Percentiles rank a stretch among this genome's conserved stretches.
Evolutionary conservation across 495 filamentous ascomycete genomes (phyloP).

Genomic region (Umbilicaria muhlenbergii): DNA sequence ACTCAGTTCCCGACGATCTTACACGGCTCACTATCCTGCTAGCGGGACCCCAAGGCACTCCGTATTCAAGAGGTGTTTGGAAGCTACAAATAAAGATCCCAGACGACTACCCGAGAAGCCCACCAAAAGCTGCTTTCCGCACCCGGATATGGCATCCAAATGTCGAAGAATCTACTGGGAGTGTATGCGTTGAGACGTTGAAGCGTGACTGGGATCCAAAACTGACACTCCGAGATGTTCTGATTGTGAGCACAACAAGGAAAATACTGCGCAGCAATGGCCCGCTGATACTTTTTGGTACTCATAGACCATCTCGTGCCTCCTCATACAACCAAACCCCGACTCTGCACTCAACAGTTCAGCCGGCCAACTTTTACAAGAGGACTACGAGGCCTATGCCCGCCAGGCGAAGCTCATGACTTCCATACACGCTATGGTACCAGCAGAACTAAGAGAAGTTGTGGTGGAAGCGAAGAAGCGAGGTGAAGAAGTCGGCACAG

Average conservation of each 20-base stretch:
- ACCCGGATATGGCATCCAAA: constrained; percentile 63
- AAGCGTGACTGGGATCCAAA: constrained; percentile 52
- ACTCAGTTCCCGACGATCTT: constrained; percentile 34
- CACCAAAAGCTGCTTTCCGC: constrained; percentile 51
- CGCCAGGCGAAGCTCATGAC: constrained; percentile 51
- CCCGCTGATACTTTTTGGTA: constrained; percentile 1
- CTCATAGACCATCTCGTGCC: constrained; percentile 45
- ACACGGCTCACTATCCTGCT: constrained; percentile 44
- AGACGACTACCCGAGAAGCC: constrained; percentile 43
- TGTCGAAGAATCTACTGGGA: constrained; percentile 48
- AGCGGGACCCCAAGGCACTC: constrained; percentile 46
- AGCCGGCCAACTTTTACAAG: constrained; percentile 44
- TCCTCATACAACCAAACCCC: constrained; percentile 59
- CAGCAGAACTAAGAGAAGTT: constrained; percentile 23
- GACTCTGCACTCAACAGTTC: constrained; percentile 53
- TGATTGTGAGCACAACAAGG: constrained; percentile 29
- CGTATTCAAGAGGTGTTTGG: constrained; percentile 45
- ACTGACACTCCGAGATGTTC: constrained; percentile 45
- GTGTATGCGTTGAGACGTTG: constrained; percentile 56
- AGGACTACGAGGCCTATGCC: constrained; percentile 45
- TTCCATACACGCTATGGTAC: constrained; percentile 45
- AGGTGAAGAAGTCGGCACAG: constrained; percentile 35
- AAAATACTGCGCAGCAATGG: background rate
- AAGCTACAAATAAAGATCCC: constrained; percentile 48
- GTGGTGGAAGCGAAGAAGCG: constrained; percentile 41